Conservation (phyloP, 1,284 basidiomycete species). For the Microbotryum saponariae region DNA sequence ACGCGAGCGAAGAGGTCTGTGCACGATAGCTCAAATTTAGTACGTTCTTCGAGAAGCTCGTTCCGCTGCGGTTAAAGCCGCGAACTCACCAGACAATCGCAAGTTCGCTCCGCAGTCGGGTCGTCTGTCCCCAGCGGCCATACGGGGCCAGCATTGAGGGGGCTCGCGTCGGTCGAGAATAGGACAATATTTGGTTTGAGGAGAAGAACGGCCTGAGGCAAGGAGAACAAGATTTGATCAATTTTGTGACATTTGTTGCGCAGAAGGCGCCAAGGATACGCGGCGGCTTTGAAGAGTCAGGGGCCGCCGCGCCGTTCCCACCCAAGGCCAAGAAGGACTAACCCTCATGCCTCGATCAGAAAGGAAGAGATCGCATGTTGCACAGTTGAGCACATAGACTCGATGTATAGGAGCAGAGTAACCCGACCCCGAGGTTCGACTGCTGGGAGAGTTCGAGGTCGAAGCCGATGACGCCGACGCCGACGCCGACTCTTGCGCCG, state of each 20-base stretch:
- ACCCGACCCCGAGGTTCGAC: background rate
- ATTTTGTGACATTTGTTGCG: background rate
- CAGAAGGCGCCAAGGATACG: background rate
- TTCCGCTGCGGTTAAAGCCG: background rate
- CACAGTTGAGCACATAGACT: constrained; percentile 73
- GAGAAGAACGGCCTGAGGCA: constrained; percentile 62
- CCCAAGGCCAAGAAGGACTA: constrained; percentile 34
- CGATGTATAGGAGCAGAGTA: constrained; percentile 42
- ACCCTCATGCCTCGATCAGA: constrained; percentile 80
- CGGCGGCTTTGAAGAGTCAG: background rate
- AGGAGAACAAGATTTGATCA: background rate
- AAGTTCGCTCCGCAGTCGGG: constrained; percentile 51
- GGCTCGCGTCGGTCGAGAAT: constrained; percentile 73
- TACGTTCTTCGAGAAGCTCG: background rate
- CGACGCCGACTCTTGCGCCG: background rate
- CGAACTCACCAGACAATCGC: constrained; percentile 50
- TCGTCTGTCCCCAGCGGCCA: constrained; percentile 41
- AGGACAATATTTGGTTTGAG: constrained; percentile 72
- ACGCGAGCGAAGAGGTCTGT: constrained; percentile 62
- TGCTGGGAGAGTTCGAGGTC: constrained; percentile 11
- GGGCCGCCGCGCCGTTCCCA: background rate
- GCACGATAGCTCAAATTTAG: background rate
- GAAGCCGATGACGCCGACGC: background rate
- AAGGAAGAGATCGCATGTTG: constrained; percentile 61
- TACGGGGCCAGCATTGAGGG: constrained; percentile 56